Percentiles rank a stretch among this genome's conserved stretches.
phyloP scores from a whole-genome alignment of 2,329 filamentous ascomycete genomes.

The Pseudocercospora ulei region DNA sequence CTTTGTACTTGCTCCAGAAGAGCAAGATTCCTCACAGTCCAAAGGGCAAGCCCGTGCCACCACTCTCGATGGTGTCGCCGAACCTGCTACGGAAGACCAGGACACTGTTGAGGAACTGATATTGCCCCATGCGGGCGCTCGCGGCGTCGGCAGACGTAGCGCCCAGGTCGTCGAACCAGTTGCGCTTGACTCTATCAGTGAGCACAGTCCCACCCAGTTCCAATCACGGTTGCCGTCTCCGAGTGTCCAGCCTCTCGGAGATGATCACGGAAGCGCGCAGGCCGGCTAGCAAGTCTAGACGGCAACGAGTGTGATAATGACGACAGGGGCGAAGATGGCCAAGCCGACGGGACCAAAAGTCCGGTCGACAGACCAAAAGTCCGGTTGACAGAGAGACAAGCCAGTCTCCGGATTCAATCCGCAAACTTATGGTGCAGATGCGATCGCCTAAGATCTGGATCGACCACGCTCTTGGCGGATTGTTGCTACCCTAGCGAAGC shows the following conservation, averaged over 20 bases:
- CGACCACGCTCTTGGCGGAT: constrained; percentile 23
- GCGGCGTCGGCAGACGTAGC: constrained; percentile 17
- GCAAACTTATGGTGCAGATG: constrained; percentile 21
- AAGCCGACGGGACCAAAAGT: constrained; percentile 13
- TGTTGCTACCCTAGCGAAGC: not conserved
- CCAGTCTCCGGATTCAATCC: constrained; percentile 21
- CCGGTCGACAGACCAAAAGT: constrained; percentile 17
- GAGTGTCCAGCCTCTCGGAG: constrained; percentile 9
- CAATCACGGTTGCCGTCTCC: constrained; percentile 1
- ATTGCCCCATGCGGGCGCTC: constrained; percentile 12
- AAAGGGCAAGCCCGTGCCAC: constrained; percentile 19
- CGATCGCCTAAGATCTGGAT: constrained; percentile 21
- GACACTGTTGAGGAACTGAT: constrained; percentile 13
- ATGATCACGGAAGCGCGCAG: constrained; percentile 15
- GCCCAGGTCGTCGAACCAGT: constrained; percentile 23
- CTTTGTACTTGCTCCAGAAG: constrained; percentile 18
- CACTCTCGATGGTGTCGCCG: constrained; percentile 18
- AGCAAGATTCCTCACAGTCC: constrained; percentile 14
- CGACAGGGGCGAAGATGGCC: constrained; percentile 12
- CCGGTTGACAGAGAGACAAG: constrained; percentile 19
- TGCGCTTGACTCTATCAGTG: constrained; percentile 16
- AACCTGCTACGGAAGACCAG: constrained; percentile 12
- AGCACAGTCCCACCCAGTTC: constrained; percentile 12
- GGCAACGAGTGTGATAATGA: constrained; percentile 15
- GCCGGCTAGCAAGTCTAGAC: constrained; percentile 20